Evolutionary conservation across 2,329 filamentous ascomycete genomes (phyloP).

Genomic region (Emmonsia crescens): DNA sequence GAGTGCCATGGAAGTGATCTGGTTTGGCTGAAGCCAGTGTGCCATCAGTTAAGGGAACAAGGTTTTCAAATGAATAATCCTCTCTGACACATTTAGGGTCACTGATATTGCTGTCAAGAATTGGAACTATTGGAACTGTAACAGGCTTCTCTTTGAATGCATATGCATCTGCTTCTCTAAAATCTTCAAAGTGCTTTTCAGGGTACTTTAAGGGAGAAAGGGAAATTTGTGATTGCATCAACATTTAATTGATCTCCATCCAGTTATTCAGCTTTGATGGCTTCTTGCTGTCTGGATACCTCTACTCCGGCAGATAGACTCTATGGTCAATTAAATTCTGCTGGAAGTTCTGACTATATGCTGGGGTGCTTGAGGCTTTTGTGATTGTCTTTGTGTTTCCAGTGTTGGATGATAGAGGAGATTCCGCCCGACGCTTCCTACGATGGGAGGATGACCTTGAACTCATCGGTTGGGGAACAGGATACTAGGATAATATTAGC

Average conservation of each 20-base stretch:
- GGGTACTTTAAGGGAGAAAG: constrained; percentile 29
- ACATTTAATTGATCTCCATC: constrained; percentile 19
- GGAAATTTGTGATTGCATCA: constrained; percentile 21
- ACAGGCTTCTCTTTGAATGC: constrained; percentile 16
- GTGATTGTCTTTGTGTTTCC: constrained; percentile 18
- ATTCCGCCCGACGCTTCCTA: constrained; percentile 7
- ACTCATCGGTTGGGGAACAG: constrained; percentile 15
- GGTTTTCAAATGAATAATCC: constrained; percentile 26
- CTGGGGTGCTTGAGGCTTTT: constrained; percentile 9
- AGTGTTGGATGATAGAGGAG: too few species aligned
- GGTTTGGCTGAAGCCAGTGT: constrained; percentile 18
- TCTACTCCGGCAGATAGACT: constrained; percentile 21
- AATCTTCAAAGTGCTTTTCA: constrained; percentile 20
- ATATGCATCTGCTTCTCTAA: constrained; percentile 17
- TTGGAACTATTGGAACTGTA: constrained; percentile 23
- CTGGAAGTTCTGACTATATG: constrained; percentile 28
- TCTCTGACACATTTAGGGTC: constrained; percentile 17
- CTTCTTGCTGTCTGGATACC: constrained; percentile 16
- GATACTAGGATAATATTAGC: constrained; percentile 13
- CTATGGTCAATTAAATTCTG: constrained; percentile 28
- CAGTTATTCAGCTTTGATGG: constrained; percentile 23
- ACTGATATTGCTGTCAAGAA: constrained; percentile 17
- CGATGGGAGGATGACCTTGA: constrained; percentile 12
- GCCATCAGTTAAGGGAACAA: constrained; percentile 26
- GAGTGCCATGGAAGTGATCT: constrained; percentile 23